phyloP scores from a whole-genome alignment of 495 filamentous ascomycete species.

The Talaromyces stipitatus region DNA sequence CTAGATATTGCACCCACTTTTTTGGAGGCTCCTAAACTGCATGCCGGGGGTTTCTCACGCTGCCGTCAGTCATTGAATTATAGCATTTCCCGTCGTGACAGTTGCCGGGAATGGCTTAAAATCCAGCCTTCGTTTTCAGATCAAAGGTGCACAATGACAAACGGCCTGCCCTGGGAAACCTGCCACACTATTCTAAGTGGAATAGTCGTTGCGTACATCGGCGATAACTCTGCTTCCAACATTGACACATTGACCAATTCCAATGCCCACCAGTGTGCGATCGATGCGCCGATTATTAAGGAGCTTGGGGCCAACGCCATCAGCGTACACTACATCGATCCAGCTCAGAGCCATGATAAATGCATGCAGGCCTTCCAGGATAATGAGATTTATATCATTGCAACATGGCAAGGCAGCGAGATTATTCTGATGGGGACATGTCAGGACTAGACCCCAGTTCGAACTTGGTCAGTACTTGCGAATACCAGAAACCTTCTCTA shows the following conservation, averaged over 20 bases:
- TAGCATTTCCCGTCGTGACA: neutral
- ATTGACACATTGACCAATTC: neutral
- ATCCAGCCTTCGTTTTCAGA: neutral
- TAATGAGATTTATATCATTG: slow-evolving; percentile 5
- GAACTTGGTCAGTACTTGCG: neutral
- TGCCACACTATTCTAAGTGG: neutral
- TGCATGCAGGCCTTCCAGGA: slow-evolving; percentile 6
- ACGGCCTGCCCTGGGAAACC: too few species aligned
- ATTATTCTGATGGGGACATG: neutral
- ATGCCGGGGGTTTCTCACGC: neutral
- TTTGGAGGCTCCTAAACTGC: too few species aligned
- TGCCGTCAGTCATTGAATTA: neutral
- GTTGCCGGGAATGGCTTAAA: neutral
- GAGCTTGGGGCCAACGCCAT: neutral
- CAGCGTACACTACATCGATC: slow-evolving; percentile 1
- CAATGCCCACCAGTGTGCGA: neutral
- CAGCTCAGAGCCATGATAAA: slow-evolving; percentile 3
- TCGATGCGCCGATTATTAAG: neutral
- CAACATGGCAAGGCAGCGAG: slow-evolving; percentile 1
- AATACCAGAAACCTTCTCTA: neutral
- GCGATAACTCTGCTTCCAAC: neutral
- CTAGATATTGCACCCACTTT: too few species aligned
- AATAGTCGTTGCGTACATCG: neutral
- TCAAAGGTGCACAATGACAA: neutral
- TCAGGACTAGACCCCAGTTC: neutral